Percentiles rank a stretch among this genome's conserved stretches.
phyloP scores from a whole-genome alignment of 2,329 filamentous ascomycete genomes.

The Aspergillus fructus region DNA sequence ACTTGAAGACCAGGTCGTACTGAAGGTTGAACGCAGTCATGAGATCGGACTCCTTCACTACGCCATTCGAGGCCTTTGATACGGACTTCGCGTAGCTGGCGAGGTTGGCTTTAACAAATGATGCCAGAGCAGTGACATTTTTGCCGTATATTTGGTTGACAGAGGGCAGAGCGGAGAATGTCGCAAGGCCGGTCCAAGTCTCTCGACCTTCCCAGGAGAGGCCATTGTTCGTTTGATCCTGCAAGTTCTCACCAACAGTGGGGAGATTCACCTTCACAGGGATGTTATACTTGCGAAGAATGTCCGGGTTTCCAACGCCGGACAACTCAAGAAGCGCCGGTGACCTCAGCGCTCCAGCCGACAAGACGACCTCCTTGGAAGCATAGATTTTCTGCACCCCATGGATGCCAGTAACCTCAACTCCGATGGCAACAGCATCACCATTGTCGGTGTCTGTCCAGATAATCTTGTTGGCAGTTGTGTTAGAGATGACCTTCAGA shows the following conservation, averaged over 20 bases:
- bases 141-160: slow-evolving; percentile 26
- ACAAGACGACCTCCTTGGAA: slow-evolving; percentile 57
- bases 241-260: slow-evolving; percentile 51
- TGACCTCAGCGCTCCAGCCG: slow-evolving; percentile 58
- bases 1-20: slow-evolving; percentile 27
- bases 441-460: slow-evolving; percentile 29
- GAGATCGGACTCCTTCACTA: slow-evolving; percentile 22
- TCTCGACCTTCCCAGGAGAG: slow-evolving; percentile 16
- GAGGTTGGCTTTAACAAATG: slow-evolving; percentile 21
- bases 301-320: slow-evolving; percentile 52
- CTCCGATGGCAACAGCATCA: slow-evolving; percentile 28
- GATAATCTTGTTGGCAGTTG: slow-evolving; percentile 41
- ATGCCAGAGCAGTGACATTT: slow-evolving; percentile 17
- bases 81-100: slow-evolving; percentile 23
- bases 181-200: slow-evolving; percentile 20
- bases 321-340: slow-evolving; percentile 60
- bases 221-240: slow-evolving; percentile 42
- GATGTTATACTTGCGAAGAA: slow-evolving; percentile 29
- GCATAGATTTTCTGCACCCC: slow-evolving; percentile 26
- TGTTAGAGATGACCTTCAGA: slow-evolving; percentile 45
- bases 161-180: slow-evolving; percentile 23
- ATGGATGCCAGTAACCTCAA: slow-evolving; percentile 27
- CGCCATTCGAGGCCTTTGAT: slow-evolving; percentile 23
- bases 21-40: slow-evolving; percentile 24
- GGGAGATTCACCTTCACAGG: slow-evolving; percentile 29